phyloP scores from a whole-genome alignment of 2,329 filamentous ascomycete species.

The Gnomoniopsis smithogilvyi region DNA sequence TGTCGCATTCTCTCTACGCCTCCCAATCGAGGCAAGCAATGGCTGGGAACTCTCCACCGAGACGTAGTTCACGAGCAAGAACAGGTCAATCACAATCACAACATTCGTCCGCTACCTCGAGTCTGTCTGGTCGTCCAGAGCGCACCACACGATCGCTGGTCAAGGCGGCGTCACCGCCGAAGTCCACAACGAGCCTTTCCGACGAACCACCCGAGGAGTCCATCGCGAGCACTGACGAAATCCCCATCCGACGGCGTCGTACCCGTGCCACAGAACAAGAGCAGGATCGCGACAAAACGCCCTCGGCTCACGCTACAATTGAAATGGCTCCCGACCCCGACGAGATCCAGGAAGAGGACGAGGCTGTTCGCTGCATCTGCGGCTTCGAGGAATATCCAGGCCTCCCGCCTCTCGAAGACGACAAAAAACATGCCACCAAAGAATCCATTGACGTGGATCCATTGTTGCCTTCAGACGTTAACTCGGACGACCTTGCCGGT shows the following conservation, averaged over 20 bases:
- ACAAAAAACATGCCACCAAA: slow-evolving; percentile 49
- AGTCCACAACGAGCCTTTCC: slow-evolving; percentile 73
- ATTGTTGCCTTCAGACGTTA: slow-evolving; percentile 57
- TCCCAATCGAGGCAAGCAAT: slow-evolving; percentile 42
- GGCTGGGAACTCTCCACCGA: slow-evolving; percentile 62
- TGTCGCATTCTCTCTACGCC: slow-evolving; percentile 18
- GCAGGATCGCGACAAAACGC: slow-evolving; percentile 51
- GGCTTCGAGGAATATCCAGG: slow-evolving; percentile 94
- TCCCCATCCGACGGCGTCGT: slow-evolving; percentile 70
- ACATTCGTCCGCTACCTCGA: slow-evolving; percentile 69
- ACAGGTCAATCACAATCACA: slow-evolving; percentile 69
- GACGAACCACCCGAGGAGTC: slow-evolving; percentile 66
- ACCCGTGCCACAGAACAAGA: slow-evolving; percentile 63
- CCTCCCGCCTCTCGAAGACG: slow-evolving; percentile 61
- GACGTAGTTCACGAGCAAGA: slow-evolving; percentile 89
- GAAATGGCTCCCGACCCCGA: slow-evolving; percentile 62
- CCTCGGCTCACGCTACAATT: slow-evolving; percentile 37
- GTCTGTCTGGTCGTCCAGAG: slow-evolving; percentile 73
- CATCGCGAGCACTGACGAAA: slow-evolving; percentile 53
- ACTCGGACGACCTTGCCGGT: slow-evolving; percentile 80
- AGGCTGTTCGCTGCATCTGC: slow-evolving; percentile 93
- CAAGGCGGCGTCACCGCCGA: slow-evolving; percentile 70
- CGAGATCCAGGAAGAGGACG: slow-evolving; percentile 72
- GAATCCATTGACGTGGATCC: slow-evolving; percentile 56
- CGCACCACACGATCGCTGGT: slow-evolving; percentile 68